Conservation (phyloP, 306 rosid species). For the Quercus rubra region DNA sequence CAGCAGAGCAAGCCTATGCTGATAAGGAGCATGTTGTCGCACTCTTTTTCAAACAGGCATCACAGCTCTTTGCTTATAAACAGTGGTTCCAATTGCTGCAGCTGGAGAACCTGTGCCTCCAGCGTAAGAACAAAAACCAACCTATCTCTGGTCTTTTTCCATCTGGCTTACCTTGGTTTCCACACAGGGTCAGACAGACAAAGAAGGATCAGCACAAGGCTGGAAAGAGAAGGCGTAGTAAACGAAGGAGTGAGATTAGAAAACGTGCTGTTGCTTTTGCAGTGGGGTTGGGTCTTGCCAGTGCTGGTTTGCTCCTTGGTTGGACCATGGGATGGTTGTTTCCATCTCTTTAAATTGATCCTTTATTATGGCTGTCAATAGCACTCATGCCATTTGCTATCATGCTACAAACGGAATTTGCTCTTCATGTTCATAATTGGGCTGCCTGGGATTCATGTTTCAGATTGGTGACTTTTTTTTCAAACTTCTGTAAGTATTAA, state of each 20-base stretch:
- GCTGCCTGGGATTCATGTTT: constrained; percentile 13
- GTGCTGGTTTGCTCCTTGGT: constrained; percentile 90
- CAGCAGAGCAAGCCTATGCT: constrained; percentile 65
- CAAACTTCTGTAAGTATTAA: constrained; percentile 4
- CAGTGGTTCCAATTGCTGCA: constrained; percentile 84
- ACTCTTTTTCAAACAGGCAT: constrained; percentile 79
- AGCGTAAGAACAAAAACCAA: constrained; percentile 54
- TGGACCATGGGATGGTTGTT: constrained; percentile 94
- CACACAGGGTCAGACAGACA: constrained; percentile 31
- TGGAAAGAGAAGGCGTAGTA: constrained; percentile 34
- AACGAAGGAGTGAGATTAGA: constrained; percentile 34
- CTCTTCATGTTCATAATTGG: neutral
- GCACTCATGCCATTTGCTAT: neutral
- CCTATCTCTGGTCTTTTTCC: constrained; percentile 47
- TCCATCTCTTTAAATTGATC: constrained; percentile 36
- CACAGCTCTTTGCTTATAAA: constrained; percentile 80
- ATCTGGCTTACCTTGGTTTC: constrained; percentile 41
- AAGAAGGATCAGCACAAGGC: constrained; percentile 38
- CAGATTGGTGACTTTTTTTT: neutral
- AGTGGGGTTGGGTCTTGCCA: constrained; percentile 67
- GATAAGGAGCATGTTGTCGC: constrained; percentile 82
- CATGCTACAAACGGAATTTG: neutral
- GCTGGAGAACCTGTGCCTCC: constrained; percentile 76
- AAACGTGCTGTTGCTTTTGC: constrained; percentile 54
- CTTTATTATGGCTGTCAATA: constrained; percentile 10